Percentiles rank a stretch among this genome's conserved stretches.
Evolutionary conservation across 352 stramenopile species (phyloP).

Genomic region (Phytophthora pisi): DNA sequence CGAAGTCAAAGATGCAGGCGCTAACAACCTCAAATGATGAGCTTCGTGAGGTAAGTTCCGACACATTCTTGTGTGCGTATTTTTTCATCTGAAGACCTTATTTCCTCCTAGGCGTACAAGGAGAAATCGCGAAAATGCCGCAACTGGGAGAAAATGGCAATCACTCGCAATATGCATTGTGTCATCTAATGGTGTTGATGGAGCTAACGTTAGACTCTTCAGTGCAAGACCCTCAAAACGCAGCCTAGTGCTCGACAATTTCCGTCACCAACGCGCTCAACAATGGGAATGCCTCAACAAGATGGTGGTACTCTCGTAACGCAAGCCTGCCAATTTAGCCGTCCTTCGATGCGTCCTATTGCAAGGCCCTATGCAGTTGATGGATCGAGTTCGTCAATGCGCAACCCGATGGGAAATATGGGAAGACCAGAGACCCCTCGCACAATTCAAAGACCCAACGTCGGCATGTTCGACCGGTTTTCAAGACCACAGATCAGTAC

Average conservation of each 20-base stretch:
- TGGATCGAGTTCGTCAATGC: conserved; percentile 29
- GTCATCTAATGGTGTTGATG: not conserved
- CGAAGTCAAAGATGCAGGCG: conserved; percentile 80
- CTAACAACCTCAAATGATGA: conserved; percentile 80
- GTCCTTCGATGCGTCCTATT: conserved; percentile 49
- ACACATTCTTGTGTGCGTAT: not conserved
- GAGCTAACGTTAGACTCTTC: conserved; percentile 2
- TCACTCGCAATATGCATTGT: not conserved
- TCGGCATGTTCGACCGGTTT: conserved; percentile 72
- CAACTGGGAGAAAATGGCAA: conserved; percentile 90
- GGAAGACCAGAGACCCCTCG: conserved; percentile 50
- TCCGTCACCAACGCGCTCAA: conserved; percentile 61
- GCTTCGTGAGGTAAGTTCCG: conserved; percentile 59
- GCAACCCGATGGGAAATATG: conserved; percentile 37
- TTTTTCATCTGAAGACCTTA: not conserved
- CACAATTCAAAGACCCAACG: conserved; percentile 53
- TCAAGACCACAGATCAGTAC: conserved; percentile 64
- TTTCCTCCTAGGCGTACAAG: conserved; percentile 69
- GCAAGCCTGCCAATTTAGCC: conserved; percentile 52
- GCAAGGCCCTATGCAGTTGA: conserved; percentile 34
- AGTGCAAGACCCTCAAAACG: conserved; percentile 78
- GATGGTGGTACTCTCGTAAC: conserved; percentile 30
- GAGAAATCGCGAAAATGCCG: conserved; percentile 86
- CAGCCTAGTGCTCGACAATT: conserved; percentile 58
- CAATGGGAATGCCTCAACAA: conserved; percentile 40